Evolutionary conservation across 805 yeast species (phyloP).

Genomic region (Candida yuanshanica): DNA sequence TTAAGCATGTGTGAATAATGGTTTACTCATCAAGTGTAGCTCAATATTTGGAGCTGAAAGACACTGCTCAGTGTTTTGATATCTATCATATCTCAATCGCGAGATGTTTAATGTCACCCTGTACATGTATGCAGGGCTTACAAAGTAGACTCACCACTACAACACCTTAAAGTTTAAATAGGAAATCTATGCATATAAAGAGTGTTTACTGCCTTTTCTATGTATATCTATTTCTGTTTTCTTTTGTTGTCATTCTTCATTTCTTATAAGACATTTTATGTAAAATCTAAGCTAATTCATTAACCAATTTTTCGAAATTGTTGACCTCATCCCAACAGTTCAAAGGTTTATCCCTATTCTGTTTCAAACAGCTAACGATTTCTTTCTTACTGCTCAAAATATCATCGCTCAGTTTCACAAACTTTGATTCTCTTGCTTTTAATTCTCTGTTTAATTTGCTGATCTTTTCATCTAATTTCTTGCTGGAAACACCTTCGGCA

Average conservation of each 20-base stretch:
- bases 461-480: constrained; percentile 37
- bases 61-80: too few species aligned
- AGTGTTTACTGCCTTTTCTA: too few species aligned
- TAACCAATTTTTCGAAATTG: constrained; percentile 55
- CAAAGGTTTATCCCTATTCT: constrained; percentile 59
- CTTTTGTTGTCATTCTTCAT: constrained; percentile 18
- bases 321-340: constrained; percentile 82
- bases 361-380: constrained; percentile 52
- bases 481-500: constrained; percentile 26
- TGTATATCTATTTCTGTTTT: not conserved
- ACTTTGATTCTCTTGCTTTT: constrained; percentile 29
- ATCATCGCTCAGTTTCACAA: constrained; percentile 32
- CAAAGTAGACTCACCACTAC: too few species aligned
- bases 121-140: too few species aligned
- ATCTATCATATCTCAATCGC: too few species aligned
- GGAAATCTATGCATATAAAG: not conserved
- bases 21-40: too few species aligned
- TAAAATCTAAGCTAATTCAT: constrained; percentile 26
- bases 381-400: constrained; percentile 41
- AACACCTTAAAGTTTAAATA: not conserved
- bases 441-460: constrained; percentile 31
- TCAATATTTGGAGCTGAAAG: too few species aligned
- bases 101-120: too few species aligned
- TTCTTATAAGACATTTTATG: not conserved
- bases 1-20: not conserved